Evolutionary conservation across 2,329 filamentous ascomycete species (phyloP), one percentile per base, ranked within the genome.

Genomic region (Colletotrichum gigasporum): DNA sequence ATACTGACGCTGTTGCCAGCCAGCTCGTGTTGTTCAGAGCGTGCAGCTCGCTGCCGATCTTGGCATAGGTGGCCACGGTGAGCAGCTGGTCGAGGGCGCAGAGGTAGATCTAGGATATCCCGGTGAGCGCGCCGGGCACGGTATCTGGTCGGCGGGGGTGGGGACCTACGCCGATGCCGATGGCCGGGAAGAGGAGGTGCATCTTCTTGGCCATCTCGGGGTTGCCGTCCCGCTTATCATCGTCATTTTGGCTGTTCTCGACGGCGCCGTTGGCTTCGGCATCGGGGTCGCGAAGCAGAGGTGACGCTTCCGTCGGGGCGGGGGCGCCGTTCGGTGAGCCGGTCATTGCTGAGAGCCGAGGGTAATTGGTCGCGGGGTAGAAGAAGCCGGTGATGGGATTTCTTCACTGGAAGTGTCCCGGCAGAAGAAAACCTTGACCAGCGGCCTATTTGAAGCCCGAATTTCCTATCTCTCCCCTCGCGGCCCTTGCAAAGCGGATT

Each of bases 21-120:
- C 91, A 94, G 54, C 87, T 90, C 4, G 91, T 93, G 68, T 86
- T 87, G 72, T 91, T 92, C 54, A 95, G 81, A 2, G 91, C 90
- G 53, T 91, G 82, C 26, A 95, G 79, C 67, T 94, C 92, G 60
- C 85, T 92, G 10, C 91, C 91, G 70, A 95, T 94, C 67, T 85
- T 87, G 51, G 90, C 90, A 74, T 94, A 94, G n/a, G 85, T 89
- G n/a, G 88, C 88, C 50, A 94, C 87, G 28, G 92, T 89, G 56
- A 94, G 87, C 0, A 92, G 92, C 74, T 94, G 91, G 72, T 95
- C 92, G 52, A 90, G 83, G 4, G 91, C 90, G 18, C 89, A 85
- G 7, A 95, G 82, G 72, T 92, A 92, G 39, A 94, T 80, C 89
- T 91, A 71, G 45, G 5, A 59, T 18, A 4, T 22, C 28, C 54